Evolutionary conservation across 768 basidiomycete genomes (phyloP).

Genomic region (Boletus pseudopeckii): DNA sequence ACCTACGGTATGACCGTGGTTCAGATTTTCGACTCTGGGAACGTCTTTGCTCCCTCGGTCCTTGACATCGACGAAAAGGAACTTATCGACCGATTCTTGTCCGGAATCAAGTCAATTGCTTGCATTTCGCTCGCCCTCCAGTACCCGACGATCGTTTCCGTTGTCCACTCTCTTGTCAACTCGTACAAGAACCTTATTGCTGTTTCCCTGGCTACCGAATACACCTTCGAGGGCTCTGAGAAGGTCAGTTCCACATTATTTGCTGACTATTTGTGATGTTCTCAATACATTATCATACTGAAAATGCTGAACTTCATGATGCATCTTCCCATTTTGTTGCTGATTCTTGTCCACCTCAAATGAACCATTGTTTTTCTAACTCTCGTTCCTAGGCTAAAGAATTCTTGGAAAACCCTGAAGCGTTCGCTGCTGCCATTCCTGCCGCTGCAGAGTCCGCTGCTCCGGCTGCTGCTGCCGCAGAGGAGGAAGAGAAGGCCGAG

Average conservation of each 20-base stretch:
- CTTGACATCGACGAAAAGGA: conserved; percentile 92
- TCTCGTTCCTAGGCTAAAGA: conserved; percentile 71
- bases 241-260: conserved; percentile 56
- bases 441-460: conserved; percentile 48
- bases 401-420: conserved; percentile 96
- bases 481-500: conserved; percentile 72
- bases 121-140: conserved; percentile 93
- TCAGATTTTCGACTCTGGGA: conserved; percentile 94
- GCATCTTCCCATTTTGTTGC: conserved; percentile 26
- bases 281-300: conserved; percentile 56
- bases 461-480: conserved; percentile 51
- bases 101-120: conserved; percentile 93
- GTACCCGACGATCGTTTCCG: conserved; percentile 94
- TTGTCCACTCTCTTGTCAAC: conserved; percentile 94
- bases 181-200: conserved; percentile 98
- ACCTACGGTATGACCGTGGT: conserved; percentile 99
- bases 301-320: conserved; percentile 75
- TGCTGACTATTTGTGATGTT: conserved; percentile 20
- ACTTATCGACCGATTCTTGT: conserved; percentile 87
- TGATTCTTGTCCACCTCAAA: conserved; percentile 22
- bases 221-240: conserved; percentile 89
- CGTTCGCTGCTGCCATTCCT: conserved; percentile 84
- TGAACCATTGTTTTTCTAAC: conserved; percentile 4
- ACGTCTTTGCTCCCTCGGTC: conserved; percentile 83
- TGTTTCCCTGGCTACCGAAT: conserved; percentile 85